These are phyloP conservation scores for Sporothrix variecibatus DNA, from an alignment of 2,329 filamentous ascomycete species.

Conservation along the genomic window DNA sequence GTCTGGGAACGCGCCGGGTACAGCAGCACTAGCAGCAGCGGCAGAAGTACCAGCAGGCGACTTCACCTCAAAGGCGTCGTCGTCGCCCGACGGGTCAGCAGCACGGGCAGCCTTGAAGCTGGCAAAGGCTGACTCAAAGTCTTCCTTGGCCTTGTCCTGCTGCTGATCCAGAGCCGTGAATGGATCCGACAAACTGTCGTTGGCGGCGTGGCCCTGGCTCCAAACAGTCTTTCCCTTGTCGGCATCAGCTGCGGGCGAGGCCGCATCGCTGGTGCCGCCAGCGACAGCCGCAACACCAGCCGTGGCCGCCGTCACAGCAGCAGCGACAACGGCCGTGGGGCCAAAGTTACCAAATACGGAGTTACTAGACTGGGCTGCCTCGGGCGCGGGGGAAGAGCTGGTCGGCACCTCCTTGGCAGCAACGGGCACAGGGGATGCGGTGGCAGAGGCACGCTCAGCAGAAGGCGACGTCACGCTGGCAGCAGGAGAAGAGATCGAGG, in stretches of 20 bases:
- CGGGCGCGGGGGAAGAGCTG: not conserved
- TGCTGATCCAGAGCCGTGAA: slow-evolving; percentile 54
- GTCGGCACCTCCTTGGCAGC: not conserved
- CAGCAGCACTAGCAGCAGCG: not conserved
- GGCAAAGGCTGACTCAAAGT: slow-evolving; percentile 84
- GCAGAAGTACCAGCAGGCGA: slow-evolving; percentile 33
- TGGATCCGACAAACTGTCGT: slow-evolving; percentile 45
- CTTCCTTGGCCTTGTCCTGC: slow-evolving; percentile 64
- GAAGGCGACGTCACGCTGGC: not conserved
- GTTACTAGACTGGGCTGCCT: not conserved
- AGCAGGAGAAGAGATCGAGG: not conserved
- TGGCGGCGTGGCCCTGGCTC: slow-evolving; percentile 31
- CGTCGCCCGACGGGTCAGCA: not conserved
- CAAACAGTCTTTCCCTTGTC: slow-evolving; percentile 24
- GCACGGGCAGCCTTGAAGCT: slow-evolving; percentile 58
- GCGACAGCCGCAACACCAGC: slow-evolving; percentile 15
- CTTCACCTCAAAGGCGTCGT: slow-evolving; percentile 25
- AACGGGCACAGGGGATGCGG: slow-evolving; percentile 12
- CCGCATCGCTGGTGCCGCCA: not conserved
- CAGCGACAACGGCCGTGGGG: not conserved
- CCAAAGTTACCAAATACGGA: slow-evolving; percentile 9
- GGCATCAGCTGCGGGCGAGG: slow-evolving; percentile 8
- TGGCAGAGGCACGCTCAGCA: not conserved
- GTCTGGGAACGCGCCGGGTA: too few relatives aligned
- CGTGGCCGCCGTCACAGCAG: slow-evolving; percentile 17